These are phyloP conservation scores for Beta lomatogona DNA, from an alignment of 179 eudicot species.

Conservation along the genomic window DNA sequence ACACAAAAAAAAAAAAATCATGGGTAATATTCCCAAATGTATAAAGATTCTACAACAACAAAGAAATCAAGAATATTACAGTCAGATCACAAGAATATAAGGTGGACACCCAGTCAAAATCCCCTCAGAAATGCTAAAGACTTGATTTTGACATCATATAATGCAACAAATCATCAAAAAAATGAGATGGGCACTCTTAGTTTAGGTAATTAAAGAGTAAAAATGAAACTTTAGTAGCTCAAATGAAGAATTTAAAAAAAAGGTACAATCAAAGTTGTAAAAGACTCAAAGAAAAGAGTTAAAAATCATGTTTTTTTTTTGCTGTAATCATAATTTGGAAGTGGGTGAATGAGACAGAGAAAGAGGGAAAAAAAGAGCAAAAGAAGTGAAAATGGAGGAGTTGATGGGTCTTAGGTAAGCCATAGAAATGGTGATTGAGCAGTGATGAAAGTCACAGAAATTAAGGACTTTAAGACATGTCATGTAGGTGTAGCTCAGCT, in stretches of 20 bases:
- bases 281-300: neutral
- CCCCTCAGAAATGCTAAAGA: constrained; percentile 20
- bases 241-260: no score
- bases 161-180: constrained; percentile 24
- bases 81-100: constrained; percentile 36
- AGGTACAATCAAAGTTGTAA: no score
- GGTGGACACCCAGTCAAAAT: constrained; percentile 20
- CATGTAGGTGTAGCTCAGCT: constrained; percentile 26
- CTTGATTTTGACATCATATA: constrained; percentile 21
- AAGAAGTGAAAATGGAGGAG: constrained; percentile 10
- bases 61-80: constrained; percentile 28
- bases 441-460: constrained; percentile 31
- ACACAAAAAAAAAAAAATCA: neutral
- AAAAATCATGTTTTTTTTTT: constrained; percentile 4
- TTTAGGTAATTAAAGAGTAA: no score
- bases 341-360: neutral
- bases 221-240: no score
- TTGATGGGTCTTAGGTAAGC: constrained; percentile 33
- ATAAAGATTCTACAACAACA: constrained; percentile 18
- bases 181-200: no score
- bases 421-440: constrained; percentile 23
- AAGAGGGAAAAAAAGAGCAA: constrained; percentile 1
- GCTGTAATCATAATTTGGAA: constrained; percentile 14
- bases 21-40: constrained; percentile 15
- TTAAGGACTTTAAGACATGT: constrained; percentile 22